Base-by-base conservation (phyloP, 768 basidiomycete species). In the Collybia sp. region DNA sequence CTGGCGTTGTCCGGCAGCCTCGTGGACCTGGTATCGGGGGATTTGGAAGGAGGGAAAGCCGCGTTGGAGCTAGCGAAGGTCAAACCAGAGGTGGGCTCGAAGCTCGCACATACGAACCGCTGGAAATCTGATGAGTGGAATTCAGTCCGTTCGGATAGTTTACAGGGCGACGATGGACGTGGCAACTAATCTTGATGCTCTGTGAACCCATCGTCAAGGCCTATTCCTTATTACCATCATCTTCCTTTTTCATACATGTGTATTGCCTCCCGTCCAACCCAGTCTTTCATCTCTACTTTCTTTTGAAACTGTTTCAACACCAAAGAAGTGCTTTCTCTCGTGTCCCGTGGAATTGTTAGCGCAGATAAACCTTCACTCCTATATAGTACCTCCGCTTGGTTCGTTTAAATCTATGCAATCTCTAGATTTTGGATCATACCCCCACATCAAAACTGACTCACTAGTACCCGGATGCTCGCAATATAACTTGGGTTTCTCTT, bases 71-170 rank as follows among this genome's bases (percentile, higher is more conserved):
- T 37, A 71, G 64, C 49, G 77, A 79, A 56, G 62, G 62, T 49
- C 74, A 74, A 58, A 60, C 71, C 40, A 76, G 82, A 69, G 79
- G 79, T 66, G 85, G 83, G 65, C 78, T 92, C 57, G 90, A 93
- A 62, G 79, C 88, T 57, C 80, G 84, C 66, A 88, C 87, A 52
- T 85, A 90, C 70, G 87, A 93, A 72, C 87, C 87, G 34, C 65
- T 91, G 69, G 90, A 92, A 65, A 83, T 91, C 75, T 90, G 72
- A 79, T 67, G 58, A 53, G 53, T 58, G 55, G 53, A 54, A 60
- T 51, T 42, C 59, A 69, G 70, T 62, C 56, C 67, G 66, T 60
- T 68, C 71, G 60, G 68, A 72, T 58, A 71, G 69, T 58, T 60
- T 70, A 56, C 68, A 68, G 49, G 69, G 72, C 53, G 67, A 71